Evolutionary conservation across 768 basidiomycete species (phyloP), one percentile per base, ranked within the genome.

Genomic region (Calocera cornea): DNA sequence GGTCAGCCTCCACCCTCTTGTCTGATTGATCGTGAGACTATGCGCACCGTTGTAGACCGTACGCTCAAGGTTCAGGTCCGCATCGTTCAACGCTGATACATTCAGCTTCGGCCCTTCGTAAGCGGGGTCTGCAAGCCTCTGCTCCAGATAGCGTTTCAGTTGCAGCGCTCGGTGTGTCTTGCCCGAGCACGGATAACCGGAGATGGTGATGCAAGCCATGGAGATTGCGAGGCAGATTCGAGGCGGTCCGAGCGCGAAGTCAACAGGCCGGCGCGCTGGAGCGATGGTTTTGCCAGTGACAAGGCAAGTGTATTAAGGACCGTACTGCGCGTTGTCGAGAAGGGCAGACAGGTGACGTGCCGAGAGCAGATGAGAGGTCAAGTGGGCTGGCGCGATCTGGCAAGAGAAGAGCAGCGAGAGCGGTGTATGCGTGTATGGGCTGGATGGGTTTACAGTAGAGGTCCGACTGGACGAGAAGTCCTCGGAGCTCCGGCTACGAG

Each of bases 181-280:
- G 67, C 95, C 95, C 44, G 89, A 87, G 71, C 82, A 86, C 0
- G 95, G 95, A 77, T 83, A 95, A 17, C 95, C 95, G 33, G 89
- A 83, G 41, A 98, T 80, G 1, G 93, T 95, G 71, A 99, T 80
- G 44, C 97, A 82, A n/a, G 95, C 92, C 95, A 97, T 97, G 22
- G 64, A 11, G 19, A 54, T n/a, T 19, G 34, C 8, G 8, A 63
- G 54, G 22, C 10, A 31, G 19, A 31, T 44, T 47, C 44, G 19
- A 19, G 44, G 19, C 19, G 19, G 24, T 17, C 19, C 16, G 44
- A 47, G 24, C 19, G 44, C 16, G 44, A 47, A 47, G 44, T 47
- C 44, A 19, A 47, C 8, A 19, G 44, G 8, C 7, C 44, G 19
- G 19, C 24, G 16, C 44, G 8, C 44, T 8, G 44, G 44, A 47